Evolutionary conservation across 2,329 filamentous ascomycete genomes (phyloP), one percentile per base, ranked within the genome.

Genomic region (Colletotrichum brevisporum): DNA sequence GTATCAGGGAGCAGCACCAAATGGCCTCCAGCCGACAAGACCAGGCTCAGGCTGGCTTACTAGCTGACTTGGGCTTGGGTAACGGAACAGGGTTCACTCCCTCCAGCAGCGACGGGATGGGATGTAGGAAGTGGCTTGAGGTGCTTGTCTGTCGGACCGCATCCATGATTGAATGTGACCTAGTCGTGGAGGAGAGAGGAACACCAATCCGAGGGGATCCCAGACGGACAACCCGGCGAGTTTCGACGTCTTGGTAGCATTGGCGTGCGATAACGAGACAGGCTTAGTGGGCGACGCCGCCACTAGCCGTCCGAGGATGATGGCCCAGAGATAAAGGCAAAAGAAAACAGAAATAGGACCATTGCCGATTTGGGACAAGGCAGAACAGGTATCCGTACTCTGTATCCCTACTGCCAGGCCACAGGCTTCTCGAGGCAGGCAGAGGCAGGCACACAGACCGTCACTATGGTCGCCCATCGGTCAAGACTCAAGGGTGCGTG

Each of bases 71-170:
- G 39, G 63, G 62, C 24, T 63, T 69, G 47, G 67, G 41, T 18
- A 24, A 16, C 13, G 50, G 36, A 36, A 52, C 64, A 67, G 65
- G 63, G 58, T 65, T 68, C 54, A 41, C 39, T 63, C 54, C 31
- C 31, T 36, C 69, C 69, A 59, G 48, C 58, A 67, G 54, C 43
- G 51, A 18, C 57, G 31, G 21, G 21, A 24, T 24, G 21, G 21
- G 21, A 53, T 16, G 60, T 45, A 54, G 26, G 58, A 59, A 15
- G 65, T 69, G 66, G 61, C 66, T 69, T 58, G 47, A n/a, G 43
- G 62, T 69, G 62, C 63, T 63, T 58, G 67, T 63, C 36, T 73
- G 68, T 52, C 61, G 72, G 69, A 72, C 65, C 53, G 53, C 45
- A 63, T 52, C 43, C 59, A 62, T 52, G 47, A 16, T 16, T n/a